Evolutionary conservation across 495 filamentous ascomycete genomes (phyloP), one percentile per base, ranked within the genome.

Genomic region (Aspergillus mulundensis): DNA sequence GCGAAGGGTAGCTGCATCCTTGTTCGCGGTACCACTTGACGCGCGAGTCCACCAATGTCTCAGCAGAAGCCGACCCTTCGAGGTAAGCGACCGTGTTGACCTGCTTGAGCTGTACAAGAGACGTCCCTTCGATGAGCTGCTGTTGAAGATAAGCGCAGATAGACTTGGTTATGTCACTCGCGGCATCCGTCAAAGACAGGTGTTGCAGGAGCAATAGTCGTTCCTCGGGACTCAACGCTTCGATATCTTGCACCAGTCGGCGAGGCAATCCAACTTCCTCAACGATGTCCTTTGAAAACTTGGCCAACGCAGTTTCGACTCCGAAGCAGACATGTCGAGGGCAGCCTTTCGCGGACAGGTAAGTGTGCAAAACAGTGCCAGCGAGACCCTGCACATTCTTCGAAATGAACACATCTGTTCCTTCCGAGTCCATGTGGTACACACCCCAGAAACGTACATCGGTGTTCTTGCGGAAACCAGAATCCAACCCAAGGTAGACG

Each of bases 401-500:
- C 11, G 82, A 85, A 2, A 78, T 61, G 46, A 77, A 85, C 11
- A 85, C 66, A 21, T 79, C 74, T 7, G 77, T 49, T 4, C 64
- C 67, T 16, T 77, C 70, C 0, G 61, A 50, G 19, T 84, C 76
- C 16, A 72, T 56, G 34, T 79, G 72, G 52, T 76, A 81, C 3
- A 84, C 75, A 16, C 73, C 76, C 82, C 81, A 84, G 58, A 83
- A 84, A 30, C 81, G 77, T 19, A 62, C 56, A 15, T 77, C 74
- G 3, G 68, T 56, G 15, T 66, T 71, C 15, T 74, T 77, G 44
- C 76, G 77, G 40, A 84, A 77, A 8, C 81, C 82, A 40, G 80
- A 83, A 54, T 84, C 77, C 16, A 84, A 62, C 0, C 78, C 77
- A 25, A 74, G 68, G 59, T 73, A 70, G 0, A 82, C 66, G 28